These are phyloP conservation scores for Penicillium samsonianum DNA, from an alignment of 495 filamentous ascomycete species.

Conservation along the genomic window DNA sequence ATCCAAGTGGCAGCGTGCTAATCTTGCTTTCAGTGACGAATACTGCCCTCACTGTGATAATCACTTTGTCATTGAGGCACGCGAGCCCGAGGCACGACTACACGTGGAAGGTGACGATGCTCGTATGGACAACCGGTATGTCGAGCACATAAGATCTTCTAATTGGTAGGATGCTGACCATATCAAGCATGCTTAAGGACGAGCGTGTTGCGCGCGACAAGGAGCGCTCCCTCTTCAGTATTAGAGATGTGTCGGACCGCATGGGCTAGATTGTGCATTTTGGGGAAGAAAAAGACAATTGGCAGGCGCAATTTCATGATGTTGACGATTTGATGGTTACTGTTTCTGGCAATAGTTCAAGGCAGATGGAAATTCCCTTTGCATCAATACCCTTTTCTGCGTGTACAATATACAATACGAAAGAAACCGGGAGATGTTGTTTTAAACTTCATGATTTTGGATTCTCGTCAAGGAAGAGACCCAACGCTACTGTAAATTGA, in stretches of 20 bases:
- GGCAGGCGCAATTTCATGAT: slow-evolving; percentile 27
- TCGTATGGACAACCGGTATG: slow-evolving; percentile 68
- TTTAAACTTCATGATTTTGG: slow-evolving; percentile 32
- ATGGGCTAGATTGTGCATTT: slow-evolving; percentile 56
- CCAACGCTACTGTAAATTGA: slow-evolving; percentile 35
- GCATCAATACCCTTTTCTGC: slow-evolving; percentile 26
- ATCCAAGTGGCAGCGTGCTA: slow-evolving; percentile 3
- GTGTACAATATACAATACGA: slow-evolving; percentile 31
- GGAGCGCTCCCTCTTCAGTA: slow-evolving; percentile 68
- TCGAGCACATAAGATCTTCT: not conserved
- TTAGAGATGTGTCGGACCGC: slow-evolving; percentile 69
- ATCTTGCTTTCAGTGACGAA: slow-evolving; percentile 66
- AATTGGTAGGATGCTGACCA: slow-evolving; percentile 12
- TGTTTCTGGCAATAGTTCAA: slow-evolving; percentile 17
- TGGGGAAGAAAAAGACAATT: not conserved
- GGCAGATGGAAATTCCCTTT: slow-evolving; percentile 12
- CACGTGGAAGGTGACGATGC: slow-evolving; percentile 89
- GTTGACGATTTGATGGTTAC: slow-evolving; percentile 36
- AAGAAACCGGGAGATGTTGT: slow-evolving; percentile 8
- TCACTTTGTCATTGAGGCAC: slow-evolving; percentile 89
- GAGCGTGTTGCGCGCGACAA: slow-evolving; percentile 70
- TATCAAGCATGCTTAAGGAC: slow-evolving; percentile 84
- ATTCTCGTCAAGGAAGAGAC: slow-evolving; percentile 28
- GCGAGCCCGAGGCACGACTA: slow-evolving; percentile 75
- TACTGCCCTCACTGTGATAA: slow-evolving; percentile 99